Percentiles rank a stretch among this genome's conserved stretches.
Conservation (phyloP, 2,329 filamentous ascomycete species). For the Trichoderma cornu-damae region DNA sequence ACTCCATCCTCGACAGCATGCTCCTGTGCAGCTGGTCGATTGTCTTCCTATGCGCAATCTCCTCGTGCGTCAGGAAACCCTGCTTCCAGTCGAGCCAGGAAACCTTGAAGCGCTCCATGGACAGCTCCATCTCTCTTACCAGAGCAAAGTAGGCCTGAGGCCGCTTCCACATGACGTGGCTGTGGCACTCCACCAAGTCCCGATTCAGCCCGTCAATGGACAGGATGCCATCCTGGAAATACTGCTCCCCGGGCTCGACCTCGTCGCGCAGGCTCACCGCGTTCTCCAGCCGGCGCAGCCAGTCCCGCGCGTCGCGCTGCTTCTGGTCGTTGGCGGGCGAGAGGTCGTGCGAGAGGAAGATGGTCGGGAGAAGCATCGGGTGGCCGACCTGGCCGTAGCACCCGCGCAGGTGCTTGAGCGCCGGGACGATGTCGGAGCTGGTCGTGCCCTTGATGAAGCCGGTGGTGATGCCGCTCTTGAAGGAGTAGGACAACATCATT, state of each 20-base stretch:
- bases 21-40: constrained; percentile 46
- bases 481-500: constrained; percentile 55
- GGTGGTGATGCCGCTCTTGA: constrained; percentile 51
- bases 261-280: constrained; percentile 57
- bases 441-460: constrained; percentile 59
- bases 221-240: constrained; percentile 48
- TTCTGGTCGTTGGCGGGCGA: constrained; percentile 53
- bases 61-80: constrained; percentile 23
- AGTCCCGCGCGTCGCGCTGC: constrained; percentile 58
- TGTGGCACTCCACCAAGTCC: constrained; percentile 59
- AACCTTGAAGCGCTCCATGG: constrained; percentile 42
- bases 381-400: constrained; percentile 50
- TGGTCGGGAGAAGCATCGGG: constrained; percentile 54
- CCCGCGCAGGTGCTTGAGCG: constrained; percentile 46
- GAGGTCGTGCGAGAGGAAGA: constrained; percentile 55
- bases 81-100: constrained; percentile 22
- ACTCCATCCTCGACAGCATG: constrained; percentile 52
- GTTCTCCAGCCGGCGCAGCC: constrained; percentile 56
- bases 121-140: constrained; percentile 43
- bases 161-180: constrained; percentile 58
- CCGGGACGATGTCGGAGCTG: constrained; percentile 48
- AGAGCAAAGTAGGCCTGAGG: constrained; percentile 57
- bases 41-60: constrained; percentile 30
- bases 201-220: constrained; percentile 57
- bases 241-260: constrained; percentile 51